These are phyloP conservation scores for Fusarium sp. DNA, from an alignment of 2,329 filamentous ascomycete species.

Conservation along the genomic window DNA sequence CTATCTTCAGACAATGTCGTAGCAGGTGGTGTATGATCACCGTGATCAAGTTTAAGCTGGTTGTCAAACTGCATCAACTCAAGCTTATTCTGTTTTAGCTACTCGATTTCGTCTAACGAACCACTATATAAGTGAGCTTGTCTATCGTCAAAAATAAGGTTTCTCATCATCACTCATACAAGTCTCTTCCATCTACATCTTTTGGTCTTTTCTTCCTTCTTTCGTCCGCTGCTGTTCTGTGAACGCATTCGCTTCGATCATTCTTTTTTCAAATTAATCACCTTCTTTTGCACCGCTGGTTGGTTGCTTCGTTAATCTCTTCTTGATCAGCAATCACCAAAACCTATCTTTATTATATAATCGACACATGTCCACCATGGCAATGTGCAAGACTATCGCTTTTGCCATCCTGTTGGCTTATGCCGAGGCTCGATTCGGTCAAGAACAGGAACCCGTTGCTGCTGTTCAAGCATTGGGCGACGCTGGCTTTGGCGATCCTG, in stretches of 20 bases:
- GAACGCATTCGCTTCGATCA: constrained; percentile 50
- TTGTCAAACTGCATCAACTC: constrained; percentile 26
- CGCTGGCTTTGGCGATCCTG: constrained; percentile 66
- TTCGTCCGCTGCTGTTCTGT: constrained; percentile 47
- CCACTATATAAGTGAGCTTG: constrained; percentile 43
- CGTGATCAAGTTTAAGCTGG: constrained; percentile 12
- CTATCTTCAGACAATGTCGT: constrained; percentile 17
- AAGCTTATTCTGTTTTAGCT: constrained; percentile 40
- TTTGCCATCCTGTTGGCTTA: constrained; percentile 54
- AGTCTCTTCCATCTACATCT: constrained; percentile 27
- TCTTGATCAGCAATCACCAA: constrained; percentile 16
- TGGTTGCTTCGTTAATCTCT: constrained; percentile 35
- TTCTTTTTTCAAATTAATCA: constrained; percentile 39
- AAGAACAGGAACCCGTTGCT: constrained; percentile 72
- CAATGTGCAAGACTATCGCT: constrained; percentile 36
- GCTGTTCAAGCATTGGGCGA: constrained; percentile 66
- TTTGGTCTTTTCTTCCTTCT: constrained; percentile 31
- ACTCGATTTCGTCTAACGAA: constrained; percentile 6
- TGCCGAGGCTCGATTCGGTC: constrained; percentile 71
- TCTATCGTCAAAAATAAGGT: constrained; percentile 26
- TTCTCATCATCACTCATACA: constrained; percentile 35
- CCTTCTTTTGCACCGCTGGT: constrained; percentile 42
- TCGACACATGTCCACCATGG: constrained; percentile 12
- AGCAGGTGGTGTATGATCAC: constrained; percentile 40
- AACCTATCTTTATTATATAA: constrained; percentile 10